These are phyloP conservation scores for Rhizophagus clarus DNA, from an alignment of 192 early-diverging fungal species.

Conservation along the genomic window DNA sequence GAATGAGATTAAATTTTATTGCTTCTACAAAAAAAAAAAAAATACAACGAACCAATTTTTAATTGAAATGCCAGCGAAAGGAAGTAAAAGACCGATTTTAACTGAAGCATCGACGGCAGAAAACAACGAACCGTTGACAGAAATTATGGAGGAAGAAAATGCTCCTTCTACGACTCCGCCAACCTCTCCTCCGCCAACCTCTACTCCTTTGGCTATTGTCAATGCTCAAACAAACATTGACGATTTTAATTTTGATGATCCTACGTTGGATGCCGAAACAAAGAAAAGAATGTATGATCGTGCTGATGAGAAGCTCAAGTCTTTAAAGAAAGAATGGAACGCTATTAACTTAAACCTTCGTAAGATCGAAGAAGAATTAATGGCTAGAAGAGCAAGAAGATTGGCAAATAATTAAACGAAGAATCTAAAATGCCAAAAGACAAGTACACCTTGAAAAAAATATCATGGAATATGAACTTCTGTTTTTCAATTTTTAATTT, in stretches of 20 bases:
- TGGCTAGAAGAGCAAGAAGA: background rate
- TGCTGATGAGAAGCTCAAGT: background rate
- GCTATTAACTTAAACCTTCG: background rate
- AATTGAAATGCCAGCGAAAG: no score
- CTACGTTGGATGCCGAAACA: background rate
- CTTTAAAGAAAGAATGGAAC: background rate
- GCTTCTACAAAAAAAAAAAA: no score
- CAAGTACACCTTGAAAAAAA: background rate
- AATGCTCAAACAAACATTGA: background rate
- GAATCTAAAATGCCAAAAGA: background rate
- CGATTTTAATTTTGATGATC: constrained; percentile 15
- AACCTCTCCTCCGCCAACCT: no score
- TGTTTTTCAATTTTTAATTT: no score
- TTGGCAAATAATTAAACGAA: background rate
- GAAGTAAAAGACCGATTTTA: background rate
- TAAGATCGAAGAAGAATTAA: background rate
- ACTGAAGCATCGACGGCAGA: background rate
- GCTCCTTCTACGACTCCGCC: background rate
- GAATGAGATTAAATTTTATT: no score
- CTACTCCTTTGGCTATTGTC: background rate
- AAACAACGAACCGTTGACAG: background rate
- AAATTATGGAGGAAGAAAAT: background rate
- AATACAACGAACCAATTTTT: no score
- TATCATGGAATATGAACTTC: background rate
- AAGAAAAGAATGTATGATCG: background rate